Evolutionary conservation across 352 stramenopile species (phyloP).

Genomic region (Aphanomyces cochlioides): DNA sequence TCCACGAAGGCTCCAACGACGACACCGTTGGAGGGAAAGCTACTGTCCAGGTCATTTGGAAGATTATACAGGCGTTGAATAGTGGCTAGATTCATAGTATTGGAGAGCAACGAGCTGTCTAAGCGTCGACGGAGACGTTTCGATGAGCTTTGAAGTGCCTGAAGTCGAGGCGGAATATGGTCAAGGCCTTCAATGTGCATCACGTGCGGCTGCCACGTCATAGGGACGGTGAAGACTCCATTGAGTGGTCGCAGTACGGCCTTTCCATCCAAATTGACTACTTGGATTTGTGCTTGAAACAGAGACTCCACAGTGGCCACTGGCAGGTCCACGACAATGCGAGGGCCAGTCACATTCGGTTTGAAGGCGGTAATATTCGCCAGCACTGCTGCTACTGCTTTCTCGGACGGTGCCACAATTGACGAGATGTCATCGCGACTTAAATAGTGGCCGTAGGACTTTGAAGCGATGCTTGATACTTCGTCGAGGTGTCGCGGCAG

Average conservation of each 20-base stretch:
- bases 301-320: constrained; percentile 46
- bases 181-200: constrained; percentile 71
- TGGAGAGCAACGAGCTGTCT: too few relatives aligned
- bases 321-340: constrained; percentile 42
- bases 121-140: background rate
- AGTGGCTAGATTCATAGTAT: background rate
- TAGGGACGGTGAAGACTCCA: constrained; percentile 42
- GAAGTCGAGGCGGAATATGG: constrained; percentile 48
- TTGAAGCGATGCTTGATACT: constrained; percentile 47
- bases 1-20: constrained; percentile 70
- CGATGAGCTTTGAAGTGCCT: constrained; percentile 2
- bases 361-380: constrained; percentile 29
- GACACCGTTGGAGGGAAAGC: constrained; percentile 43
- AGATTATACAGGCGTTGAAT: constrained; percentile 64
- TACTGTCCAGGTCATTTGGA: constrained; percentile 29
- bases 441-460: constrained; percentile 52
- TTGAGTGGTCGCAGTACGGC: constrained; percentile 48
- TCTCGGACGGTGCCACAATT: constrained; percentile 41
- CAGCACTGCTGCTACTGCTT: constrained; percentile 31
- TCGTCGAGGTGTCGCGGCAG: constrained; percentile 42
- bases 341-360: constrained; percentile 39
- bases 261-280: constrained; percentile 41
- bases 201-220: constrained; percentile 40
- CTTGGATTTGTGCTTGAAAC: constrained; percentile 55
- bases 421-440: constrained; percentile 34